Evolutionary conservation across 139 green algal genomes (phyloP).

Genomic region (Picochlorum costavermella): DNA sequence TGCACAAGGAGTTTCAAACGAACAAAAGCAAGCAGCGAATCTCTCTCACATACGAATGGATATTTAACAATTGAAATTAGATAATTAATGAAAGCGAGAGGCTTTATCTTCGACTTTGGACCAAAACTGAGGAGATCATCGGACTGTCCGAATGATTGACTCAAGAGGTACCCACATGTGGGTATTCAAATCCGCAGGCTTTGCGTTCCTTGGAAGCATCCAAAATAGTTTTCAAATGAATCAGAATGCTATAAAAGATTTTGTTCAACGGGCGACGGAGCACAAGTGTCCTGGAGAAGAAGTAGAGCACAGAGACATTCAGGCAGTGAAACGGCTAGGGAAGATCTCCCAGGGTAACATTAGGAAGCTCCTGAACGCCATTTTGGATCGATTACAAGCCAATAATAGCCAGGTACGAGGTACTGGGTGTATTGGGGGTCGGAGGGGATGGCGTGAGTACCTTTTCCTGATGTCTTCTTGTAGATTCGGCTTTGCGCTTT

Average conservation of each 20-base stretch:
- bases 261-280: not conserved
- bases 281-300: not conserved
- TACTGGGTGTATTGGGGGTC: too few species aligned
- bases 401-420: conserved; percentile 23
- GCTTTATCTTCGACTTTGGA: too few species aligned
- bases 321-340: conserved; percentile 21
- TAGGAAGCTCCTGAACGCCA: conserved; percentile 3
- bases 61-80: too few species aligned
- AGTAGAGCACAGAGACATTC: conserved; percentile 11
- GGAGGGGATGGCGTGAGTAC: not conserved
- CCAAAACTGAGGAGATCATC: too few species aligned
- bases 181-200: too few species aligned
- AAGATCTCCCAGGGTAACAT: conserved; percentile 18
- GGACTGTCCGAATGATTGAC: too few species aligned
- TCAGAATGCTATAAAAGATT: not conserved
- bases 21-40: too few species aligned
- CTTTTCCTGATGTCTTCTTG: not conserved
- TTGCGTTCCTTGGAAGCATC: too few species aligned
- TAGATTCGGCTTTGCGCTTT: conserved; percentile 26
- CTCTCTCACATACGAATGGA: too few species aligned
- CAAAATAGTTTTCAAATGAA: not conserved
- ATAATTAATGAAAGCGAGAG: too few species aligned
- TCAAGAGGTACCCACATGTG: too few species aligned
- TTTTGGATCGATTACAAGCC: conserved; percentile 20
- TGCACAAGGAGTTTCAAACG: too few species aligned